A percentile compares a stretch with the other conserved stretches of the same genome.
These are phyloP conservation scores for Penicillium sp. DNA, from an alignment of 2,329 filamentous ascomycete genomes.

Conservation along the genomic window DNA sequence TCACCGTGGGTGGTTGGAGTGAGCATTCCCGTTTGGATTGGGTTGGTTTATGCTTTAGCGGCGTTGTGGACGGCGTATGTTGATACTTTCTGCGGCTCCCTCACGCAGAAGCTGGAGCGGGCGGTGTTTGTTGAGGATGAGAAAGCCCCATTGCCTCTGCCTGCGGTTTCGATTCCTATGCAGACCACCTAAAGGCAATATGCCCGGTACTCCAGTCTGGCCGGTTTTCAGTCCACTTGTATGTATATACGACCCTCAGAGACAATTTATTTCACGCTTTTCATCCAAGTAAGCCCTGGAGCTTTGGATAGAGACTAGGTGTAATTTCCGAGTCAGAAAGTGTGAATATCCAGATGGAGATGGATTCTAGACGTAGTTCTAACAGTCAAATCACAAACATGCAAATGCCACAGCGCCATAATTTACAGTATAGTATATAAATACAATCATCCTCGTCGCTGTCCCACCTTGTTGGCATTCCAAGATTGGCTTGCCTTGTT, in stretches of 20 bases:
- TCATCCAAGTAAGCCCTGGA: no score
- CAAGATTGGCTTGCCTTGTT: conserved; percentile 23
- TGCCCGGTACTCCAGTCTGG: background rate
- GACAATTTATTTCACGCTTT: no score
- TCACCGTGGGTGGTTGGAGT: conserved; percentile 41
- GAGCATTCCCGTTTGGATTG: conserved; percentile 49
- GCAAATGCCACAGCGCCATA: conserved; percentile 26
- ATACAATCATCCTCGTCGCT: conserved; percentile 13
- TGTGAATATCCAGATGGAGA: conserved; percentile 2
- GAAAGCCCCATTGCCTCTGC: conserved; percentile 30
- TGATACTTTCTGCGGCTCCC: conserved; percentile 51
- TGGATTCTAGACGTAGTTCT: conserved; percentile 9
- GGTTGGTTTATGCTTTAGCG: conserved; percentile 49
- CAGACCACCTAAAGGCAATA: conserved; percentile 13
- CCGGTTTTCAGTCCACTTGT: no score
- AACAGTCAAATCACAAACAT: conserved; percentile 20
- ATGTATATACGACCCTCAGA: no score
- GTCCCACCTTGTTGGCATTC: conserved; percentile 11
- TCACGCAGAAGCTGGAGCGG: conserved; percentile 51
- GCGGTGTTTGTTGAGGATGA: conserved; percentile 48
- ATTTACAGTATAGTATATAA: conserved; percentile 22
- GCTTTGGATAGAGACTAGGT: no score
- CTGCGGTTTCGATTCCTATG: conserved; percentile 26
- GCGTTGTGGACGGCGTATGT: conserved; percentile 55
- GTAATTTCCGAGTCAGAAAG: background rate